Conservation (phyloP, 2,329 filamentous ascomycete genomes). For the Chaetomium olivaceum region DNA sequence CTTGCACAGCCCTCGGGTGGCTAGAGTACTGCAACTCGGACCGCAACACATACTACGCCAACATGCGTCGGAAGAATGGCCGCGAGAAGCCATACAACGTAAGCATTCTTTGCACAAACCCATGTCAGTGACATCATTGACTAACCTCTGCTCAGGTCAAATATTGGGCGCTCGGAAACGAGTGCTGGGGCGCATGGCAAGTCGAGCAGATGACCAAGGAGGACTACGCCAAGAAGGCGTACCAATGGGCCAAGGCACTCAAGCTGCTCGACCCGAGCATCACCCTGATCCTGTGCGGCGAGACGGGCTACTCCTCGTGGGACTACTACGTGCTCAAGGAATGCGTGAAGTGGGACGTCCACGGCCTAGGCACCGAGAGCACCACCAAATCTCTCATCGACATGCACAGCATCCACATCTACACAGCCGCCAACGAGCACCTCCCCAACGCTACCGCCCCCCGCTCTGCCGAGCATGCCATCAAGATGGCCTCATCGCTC, state of each 20-base stretch:
- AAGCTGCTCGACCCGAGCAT: constrained; percentile 71
- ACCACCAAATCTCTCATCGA: constrained; percentile 47
- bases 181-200: constrained; percentile 67
- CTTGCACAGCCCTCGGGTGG: constrained; percentile 60
- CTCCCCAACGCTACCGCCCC: constrained; percentile 61
- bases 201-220: constrained; percentile 69
- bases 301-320: constrained; percentile 69
- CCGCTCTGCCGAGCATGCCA: constrained; percentile 69
- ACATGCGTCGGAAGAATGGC: constrained; percentile 74
- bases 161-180: constrained; percentile 85
- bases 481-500: constrained; percentile 66
- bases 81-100: constrained; percentile 71
- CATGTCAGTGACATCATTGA: not conserved
- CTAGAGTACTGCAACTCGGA: constrained; percentile 83
- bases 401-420: constrained; percentile 81
- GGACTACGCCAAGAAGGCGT: constrained; percentile 67
- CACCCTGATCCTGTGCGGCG: constrained; percentile 71
- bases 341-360: constrained; percentile 56
- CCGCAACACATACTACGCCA: constrained; percentile 78
- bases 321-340: constrained; percentile 72
- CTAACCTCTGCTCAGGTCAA: constrained; percentile 50
- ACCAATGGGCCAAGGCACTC: constrained; percentile 71
- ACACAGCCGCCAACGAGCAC: constrained; percentile 61
- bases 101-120: not conserved
- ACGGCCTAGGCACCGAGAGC: constrained; percentile 21